phyloP scores from a whole-genome alignment of 2,329 filamentous ascomycete species.

The Hypoxylon sp. region DNA sequence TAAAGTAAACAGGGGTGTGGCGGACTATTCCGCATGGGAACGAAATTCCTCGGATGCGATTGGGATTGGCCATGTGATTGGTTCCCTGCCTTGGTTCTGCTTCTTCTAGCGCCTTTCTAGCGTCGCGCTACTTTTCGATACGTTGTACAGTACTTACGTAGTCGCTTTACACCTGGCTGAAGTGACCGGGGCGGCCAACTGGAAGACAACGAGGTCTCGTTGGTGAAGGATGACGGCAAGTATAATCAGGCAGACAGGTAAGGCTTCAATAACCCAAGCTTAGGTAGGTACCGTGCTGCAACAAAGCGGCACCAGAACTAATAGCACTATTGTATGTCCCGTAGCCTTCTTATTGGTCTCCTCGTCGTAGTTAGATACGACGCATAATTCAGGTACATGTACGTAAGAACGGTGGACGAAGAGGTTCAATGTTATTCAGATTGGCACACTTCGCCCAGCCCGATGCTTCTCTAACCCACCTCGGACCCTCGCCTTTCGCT shows the following conservation, averaged over 20 bases:
- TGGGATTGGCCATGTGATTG: conserved; percentile 47
- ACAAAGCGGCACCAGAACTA: conserved; percentile 40
- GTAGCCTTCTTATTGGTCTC: conserved; percentile 30
- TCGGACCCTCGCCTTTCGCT: conserved; percentile 18
- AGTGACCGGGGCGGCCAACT: conserved; percentile 32
- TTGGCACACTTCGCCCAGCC: conserved; percentile 32
- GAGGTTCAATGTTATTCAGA: conserved; percentile 21
- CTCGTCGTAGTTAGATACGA: conserved; percentile 26
- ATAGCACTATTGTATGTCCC: conserved; percentile 20
- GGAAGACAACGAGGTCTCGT: conserved; percentile 8
- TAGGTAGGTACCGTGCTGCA: conserved; percentile 18
- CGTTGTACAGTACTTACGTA: conserved; percentile 33
- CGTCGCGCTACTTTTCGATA: conserved; percentile 47
- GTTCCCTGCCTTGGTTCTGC: conserved; percentile 35
- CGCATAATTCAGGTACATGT: conserved; percentile 30
- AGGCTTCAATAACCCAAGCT: conserved; percentile 38
- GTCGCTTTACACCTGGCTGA: conserved; percentile 38
- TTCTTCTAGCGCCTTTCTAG: conserved; percentile 60
- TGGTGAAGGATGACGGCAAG: conserved; percentile 39
- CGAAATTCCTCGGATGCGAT: conserved; percentile 46
- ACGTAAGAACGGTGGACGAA: conserved; percentile 27
- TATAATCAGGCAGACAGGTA: conserved; percentile 36
- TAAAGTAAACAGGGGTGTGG: conserved; percentile 40
- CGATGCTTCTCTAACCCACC: conserved; percentile 24
- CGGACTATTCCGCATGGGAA: conserved; percentile 45